A percentile compares a stretch with the other conserved stretches of the same genome.
Conservation (phyloP, 192 early-diverging fungal species). For the Gaertneriomyces sp. region DNA sequence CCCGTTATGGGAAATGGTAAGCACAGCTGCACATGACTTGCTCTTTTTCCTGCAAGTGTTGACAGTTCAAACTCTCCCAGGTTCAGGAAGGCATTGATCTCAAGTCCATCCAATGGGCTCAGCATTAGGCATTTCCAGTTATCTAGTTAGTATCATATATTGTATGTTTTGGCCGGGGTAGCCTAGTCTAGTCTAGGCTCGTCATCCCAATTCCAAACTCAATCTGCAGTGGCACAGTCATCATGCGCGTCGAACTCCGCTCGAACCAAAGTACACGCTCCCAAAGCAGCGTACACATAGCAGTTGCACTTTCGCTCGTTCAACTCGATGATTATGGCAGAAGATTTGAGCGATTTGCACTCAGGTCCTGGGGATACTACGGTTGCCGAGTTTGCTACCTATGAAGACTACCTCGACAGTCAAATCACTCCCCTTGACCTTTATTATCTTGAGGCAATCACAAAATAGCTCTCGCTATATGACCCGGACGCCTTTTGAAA, state of each 20-base stretch:
- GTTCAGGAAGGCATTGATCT: conserved; percentile 87
- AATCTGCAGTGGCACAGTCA: too few relatives aligned
- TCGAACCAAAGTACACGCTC: too few relatives aligned
- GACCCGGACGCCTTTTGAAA: neutral
- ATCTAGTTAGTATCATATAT: too few relatives aligned
- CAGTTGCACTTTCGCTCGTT: too few relatives aligned
- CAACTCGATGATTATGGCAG: conserved; percentile 28
- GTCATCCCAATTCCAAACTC: too few relatives aligned
- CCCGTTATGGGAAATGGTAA: conserved; percentile 96
- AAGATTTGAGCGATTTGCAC: conserved; percentile 36
- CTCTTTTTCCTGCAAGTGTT: neutral
- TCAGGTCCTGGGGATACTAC: conserved; percentile 48
- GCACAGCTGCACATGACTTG: neutral
- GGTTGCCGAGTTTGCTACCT: conserved; percentile 59
- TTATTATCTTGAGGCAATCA: conserved; percentile 54
- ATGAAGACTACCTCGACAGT: conserved; percentile 63
- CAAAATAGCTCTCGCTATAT: neutral
- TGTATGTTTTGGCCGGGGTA: too few relatives aligned
- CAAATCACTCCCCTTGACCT: conserved; percentile 60
- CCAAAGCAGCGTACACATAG: too few relatives aligned
- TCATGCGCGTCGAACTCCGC: too few relatives aligned
- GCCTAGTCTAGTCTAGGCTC: too few relatives aligned
- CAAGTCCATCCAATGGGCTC: conserved; percentile 87
- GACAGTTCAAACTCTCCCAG: conserved; percentile 21
- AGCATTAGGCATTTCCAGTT: conserved; percentile 53